These are phyloP conservation scores for Grosmannia clavigera DNA, from an alignment of 2,329 filamentous ascomycete species.

Conservation along the genomic window DNA sequence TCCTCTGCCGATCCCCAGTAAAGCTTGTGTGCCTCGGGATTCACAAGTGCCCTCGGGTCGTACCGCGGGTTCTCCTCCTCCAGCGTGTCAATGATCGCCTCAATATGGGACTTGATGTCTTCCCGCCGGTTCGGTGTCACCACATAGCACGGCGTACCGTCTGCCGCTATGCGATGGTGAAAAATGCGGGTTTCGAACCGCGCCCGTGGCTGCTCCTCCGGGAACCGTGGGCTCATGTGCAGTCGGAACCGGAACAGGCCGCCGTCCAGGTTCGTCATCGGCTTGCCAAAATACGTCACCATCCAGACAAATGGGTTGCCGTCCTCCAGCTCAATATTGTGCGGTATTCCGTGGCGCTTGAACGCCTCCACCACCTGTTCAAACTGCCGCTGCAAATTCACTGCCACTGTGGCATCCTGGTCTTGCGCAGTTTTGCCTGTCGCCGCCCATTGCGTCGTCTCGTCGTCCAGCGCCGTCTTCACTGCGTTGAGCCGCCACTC, in stretches of 20 bases:
- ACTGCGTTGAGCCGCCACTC: conserved; percentile 56
- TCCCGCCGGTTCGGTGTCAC: conserved; percentile 49
- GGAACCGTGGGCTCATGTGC: conserved; percentile 72
- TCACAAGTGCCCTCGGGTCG: conserved; percentile 78
- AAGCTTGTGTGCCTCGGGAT: conserved; percentile 72
- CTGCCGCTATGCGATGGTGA: conserved; percentile 72
- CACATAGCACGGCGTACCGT: conserved; percentile 75
- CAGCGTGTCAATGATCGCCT: conserved; percentile 68
- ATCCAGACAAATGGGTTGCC: conserved; percentile 84
- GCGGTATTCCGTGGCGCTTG: conserved; percentile 55
- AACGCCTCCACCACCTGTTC: conserved; percentile 69
- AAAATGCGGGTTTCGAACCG: conserved; percentile 72
- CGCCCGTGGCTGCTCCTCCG: conserved; percentile 76
- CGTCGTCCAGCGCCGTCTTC: conserved; percentile 56
- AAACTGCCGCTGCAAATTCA: conserved; percentile 72
- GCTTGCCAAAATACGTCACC: conserved; percentile 78
- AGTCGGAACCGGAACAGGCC: conserved; percentile 77
- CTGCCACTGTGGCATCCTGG: conserved; percentile 62
- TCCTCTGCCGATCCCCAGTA: conserved; percentile 75
- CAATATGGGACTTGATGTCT: conserved; percentile 71
- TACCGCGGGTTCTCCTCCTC: conserved; percentile 82
- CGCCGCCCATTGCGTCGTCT: conserved; percentile 57
- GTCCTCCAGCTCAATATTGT: conserved; percentile 65
- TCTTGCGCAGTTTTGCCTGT: conserved; percentile 52
- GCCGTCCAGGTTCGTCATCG: conserved; percentile 88